A percentile compares a stretch with the other conserved stretches of the same genome.
Conservation (phyloP, 1,284 basidiomycete genomes). For the Cryptococcus sp. region DNA sequence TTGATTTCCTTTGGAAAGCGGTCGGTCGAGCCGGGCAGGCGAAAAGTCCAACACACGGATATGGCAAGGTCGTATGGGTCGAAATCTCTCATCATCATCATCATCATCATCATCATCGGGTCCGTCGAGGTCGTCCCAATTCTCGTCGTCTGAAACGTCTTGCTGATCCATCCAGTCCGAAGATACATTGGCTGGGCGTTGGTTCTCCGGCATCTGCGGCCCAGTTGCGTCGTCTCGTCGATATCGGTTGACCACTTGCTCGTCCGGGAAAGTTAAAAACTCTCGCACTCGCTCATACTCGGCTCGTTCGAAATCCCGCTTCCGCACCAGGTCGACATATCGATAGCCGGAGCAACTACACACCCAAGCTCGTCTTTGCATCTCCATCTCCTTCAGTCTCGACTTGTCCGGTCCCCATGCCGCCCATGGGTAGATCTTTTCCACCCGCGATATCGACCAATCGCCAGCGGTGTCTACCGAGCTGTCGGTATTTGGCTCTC, state of each 20-base stretch:
- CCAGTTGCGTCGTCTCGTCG: no score
- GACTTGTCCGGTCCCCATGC: conserved; percentile 37
- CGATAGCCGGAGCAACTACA: conserved; percentile 45
- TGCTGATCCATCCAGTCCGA: no score
- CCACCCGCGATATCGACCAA: conserved; percentile 13
- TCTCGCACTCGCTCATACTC: no score
- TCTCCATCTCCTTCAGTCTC: conserved; percentile 28
- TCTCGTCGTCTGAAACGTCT: no score
- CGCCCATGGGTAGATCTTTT: conserved; percentile 25
- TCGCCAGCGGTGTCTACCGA: conserved; percentile 9
- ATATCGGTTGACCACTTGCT: no score
- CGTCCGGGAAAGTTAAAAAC: no score
- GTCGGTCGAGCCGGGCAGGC: conserved; percentile 18
- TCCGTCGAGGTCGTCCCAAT: no score
- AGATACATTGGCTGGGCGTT: no score
- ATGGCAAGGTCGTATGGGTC: conserved; percentile 13
- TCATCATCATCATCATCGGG: conserved; percentile 8
- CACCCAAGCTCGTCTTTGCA: conserved; percentile 35
- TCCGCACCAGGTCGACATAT: conserved; percentile 18
- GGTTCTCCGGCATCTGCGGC: no score
- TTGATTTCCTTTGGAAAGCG: neutral
- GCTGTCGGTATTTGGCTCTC: conserved; percentile 44
- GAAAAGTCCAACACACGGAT: conserved; percentile 35
- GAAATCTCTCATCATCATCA: conserved; percentile 7
- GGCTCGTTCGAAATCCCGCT: no score